phyloP scores from a whole-genome alignment of 2,329 filamentous ascomycete genomes.

The Teratosphaeriaceae sp. region DNA sequence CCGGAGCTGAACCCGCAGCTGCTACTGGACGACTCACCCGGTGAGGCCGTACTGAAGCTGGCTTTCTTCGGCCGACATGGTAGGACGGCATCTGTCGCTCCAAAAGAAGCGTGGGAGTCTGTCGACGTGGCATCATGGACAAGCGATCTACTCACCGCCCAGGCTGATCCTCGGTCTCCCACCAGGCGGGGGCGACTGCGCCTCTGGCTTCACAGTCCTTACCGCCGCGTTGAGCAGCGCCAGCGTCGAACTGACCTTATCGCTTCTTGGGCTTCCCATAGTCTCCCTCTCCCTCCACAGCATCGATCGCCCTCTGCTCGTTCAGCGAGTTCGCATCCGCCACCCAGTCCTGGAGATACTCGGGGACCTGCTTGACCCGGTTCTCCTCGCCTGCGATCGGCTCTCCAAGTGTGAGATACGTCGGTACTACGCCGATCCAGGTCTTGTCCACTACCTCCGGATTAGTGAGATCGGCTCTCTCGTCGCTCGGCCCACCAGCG shows the following conservation, averaged over 20 bases:
- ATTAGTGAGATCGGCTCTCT: slow-evolving; percentile 48
- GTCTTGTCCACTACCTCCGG: slow-evolving; percentile 44
- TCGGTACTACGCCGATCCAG: slow-evolving; percentile 58
- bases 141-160: background rate
- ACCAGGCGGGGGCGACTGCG: background rate
- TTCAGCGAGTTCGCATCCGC: slow-evolving; percentile 39
- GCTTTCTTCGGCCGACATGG: slow-evolving; percentile 17
- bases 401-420: slow-evolving; percentile 57
- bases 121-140: slow-evolving; percentile 19
- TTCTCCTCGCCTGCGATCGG: slow-evolving; percentile 58
- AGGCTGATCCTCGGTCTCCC: background rate
- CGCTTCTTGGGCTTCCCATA: background rate
- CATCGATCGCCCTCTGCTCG: slow-evolving; percentile 29
- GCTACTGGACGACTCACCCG: slow-evolving; percentile 9
- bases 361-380: slow-evolving; percentile 51
- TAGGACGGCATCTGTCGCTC: too few species aligned
- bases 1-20: slow-evolving; percentile 8
- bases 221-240: slow-evolving; percentile 6
- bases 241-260: background rate
- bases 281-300: slow-evolving; percentile 18
- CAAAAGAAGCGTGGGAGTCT: slow-evolving; percentile 6
- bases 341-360: slow-evolving; percentile 53
- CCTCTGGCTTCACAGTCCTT: slow-evolving; percentile 15
- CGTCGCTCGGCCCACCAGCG: slow-evolving; percentile 57
- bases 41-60: slow-evolving; percentile 12